These are phyloP conservation scores for Saccharomycopsis sp. DNA, from an alignment of 805 yeast genomes.

Conservation along the genomic window DNA sequence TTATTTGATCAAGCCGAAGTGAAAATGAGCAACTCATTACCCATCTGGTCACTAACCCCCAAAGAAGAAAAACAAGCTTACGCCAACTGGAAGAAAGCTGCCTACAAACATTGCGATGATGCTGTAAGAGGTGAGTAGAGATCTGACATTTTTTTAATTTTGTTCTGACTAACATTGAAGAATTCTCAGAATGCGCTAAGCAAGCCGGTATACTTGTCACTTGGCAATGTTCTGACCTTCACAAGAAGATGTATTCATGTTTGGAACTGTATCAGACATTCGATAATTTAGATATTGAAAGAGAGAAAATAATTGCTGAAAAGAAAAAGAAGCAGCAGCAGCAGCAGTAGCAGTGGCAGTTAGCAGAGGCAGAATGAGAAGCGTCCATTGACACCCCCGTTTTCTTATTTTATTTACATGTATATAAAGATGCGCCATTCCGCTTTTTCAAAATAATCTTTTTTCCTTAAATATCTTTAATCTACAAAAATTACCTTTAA, in stretches of 20 bases:
- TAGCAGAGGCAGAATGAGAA: too few species aligned
- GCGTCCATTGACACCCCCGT: too few species aligned
- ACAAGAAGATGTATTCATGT: slow-evolving; percentile 56
- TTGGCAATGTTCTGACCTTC: slow-evolving; percentile 55
- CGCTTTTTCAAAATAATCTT: not conserved
- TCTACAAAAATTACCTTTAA: not conserved
- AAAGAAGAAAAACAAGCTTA: slow-evolving; percentile 68
- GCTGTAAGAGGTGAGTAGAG: slow-evolving; percentile 60
- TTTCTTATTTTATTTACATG: not conserved
- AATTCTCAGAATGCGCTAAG: slow-evolving; percentile 61
- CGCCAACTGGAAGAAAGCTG: slow-evolving; percentile 58
- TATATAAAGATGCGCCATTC: not conserved
- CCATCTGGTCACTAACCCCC: slow-evolving; percentile 72
- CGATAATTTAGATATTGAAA: slow-evolving; percentile 60
- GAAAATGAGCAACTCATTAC: slow-evolving; percentile 31
- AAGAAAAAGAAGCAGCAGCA: slow-evolving; percentile 34
- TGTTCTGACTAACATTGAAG: slow-evolving; percentile 23
- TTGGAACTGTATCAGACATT: slow-evolving; percentile 52
- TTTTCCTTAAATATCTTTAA: not conserved
- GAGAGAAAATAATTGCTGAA: slow-evolving; percentile 55
- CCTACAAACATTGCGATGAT: slow-evolving; percentile 62
- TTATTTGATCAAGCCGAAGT: too few species aligned
- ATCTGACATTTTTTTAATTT: slow-evolving; percentile 65
- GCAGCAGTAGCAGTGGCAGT: not conserved
- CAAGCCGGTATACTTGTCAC: slow-evolving; percentile 57